Evolutionary conservation across 371 early-diverging fungal genomes (phyloP).

Genomic region (Phascolomyces articulosus): DNA sequence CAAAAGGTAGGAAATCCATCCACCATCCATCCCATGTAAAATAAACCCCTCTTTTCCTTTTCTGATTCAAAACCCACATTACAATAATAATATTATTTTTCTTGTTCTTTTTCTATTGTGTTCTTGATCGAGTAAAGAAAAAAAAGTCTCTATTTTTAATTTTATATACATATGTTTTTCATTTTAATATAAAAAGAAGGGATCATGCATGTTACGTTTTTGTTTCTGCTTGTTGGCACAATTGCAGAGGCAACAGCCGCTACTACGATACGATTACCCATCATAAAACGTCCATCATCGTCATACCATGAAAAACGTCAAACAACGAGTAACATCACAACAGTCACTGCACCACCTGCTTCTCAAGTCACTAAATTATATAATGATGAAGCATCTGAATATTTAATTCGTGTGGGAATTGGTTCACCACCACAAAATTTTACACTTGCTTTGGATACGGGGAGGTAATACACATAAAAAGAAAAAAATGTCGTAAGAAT

Average conservation of each 20-base stretch:
- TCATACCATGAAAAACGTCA: background rate
- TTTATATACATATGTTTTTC: background rate
- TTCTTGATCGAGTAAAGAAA: too few relatives aligned
- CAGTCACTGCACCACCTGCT: background rate
- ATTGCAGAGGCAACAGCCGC: slow-evolving; percentile 6
- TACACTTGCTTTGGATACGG: slow-evolving; percentile 38
- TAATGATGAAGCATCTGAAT: slow-evolving; percentile 32
- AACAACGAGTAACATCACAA: background rate
- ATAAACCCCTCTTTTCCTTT: too few relatives aligned
- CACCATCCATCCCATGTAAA: too few relatives aligned
- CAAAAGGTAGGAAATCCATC: too few relatives aligned
- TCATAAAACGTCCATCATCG: background rate
- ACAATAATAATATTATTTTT: too few relatives aligned
- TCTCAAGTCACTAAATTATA: slow-evolving; percentile 14
- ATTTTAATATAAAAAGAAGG: background rate
- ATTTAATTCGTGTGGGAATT: slow-evolving; percentile 23
- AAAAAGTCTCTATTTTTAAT: too few relatives aligned
- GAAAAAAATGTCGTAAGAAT: background rate
- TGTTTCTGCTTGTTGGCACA: background rate
- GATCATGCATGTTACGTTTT: background rate
- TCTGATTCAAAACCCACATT: too few relatives aligned
- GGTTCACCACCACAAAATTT: slow-evolving; percentile 40
- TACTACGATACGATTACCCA: slow-evolving; percentile 6
- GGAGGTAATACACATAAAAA: slow-evolving; percentile 38
- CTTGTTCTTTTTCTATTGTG: too few relatives aligned